Base-by-base conservation (phyloP, 2,329 filamentous ascomycete genomes). In the Arthrobotrys musiformis region DNA sequence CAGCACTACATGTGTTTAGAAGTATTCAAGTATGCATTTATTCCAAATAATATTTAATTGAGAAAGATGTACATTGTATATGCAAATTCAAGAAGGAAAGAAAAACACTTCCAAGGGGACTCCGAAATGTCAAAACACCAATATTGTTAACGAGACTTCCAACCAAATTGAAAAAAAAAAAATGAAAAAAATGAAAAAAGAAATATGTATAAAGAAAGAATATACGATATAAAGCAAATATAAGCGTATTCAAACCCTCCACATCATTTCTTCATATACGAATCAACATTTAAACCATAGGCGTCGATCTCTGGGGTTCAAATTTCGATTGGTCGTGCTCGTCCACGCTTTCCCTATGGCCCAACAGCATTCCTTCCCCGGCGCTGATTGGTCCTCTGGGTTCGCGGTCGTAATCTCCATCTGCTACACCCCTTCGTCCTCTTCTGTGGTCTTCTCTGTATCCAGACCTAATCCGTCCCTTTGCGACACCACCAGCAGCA, bases 401-500 rank as follows among this genome's bases (percentile, higher is more conserved):
- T 30, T 77, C 73, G 13, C 60, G 28, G 33, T 58, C 54, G 17
- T 48, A 63, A 4, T 67, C 61, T 5, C 61, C 56, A 26, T 30
- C 26, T 33, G 52, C 11, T 4, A 48, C 33, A 30, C 44, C 30
- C 9, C 40, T n/a, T 19, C 48, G 26, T 17, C 56, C 50, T 6
- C 11, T 54, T 19, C 58, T 66, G 7, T 37, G 30, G 4, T 48
- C 37, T 1, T 70, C 58, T 62, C 74, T 52, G 13, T 78, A 78
- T 0, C 74, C 74, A 1, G 74, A 68, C 35, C 74, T 72, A 11
- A 73, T 62, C 13, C 74, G 62, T 13, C 74, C 74, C 33, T 73
- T 78, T 13, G 62, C 74, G 17, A 78, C 74, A 22, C 74, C 74
- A 19, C 74, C 74, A 0, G 68, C 69, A 11, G 74, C 67, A 7